Conservation (phyloP, 2,329 filamentous ascomycete genomes). For the Cadophora malorum region DNA sequence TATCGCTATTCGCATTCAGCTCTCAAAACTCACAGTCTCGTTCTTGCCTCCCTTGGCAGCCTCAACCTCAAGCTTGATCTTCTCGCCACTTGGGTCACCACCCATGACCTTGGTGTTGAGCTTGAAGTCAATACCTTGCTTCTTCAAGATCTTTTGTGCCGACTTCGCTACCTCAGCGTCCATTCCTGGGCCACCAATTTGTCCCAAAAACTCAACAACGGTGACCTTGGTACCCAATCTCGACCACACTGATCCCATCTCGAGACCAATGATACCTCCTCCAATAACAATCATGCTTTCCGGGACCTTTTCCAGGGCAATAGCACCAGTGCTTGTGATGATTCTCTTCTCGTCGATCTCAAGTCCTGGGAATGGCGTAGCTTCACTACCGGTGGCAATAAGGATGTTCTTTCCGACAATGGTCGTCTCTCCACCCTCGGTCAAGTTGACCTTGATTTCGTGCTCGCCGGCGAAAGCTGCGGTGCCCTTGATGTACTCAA, state of each 20-base stretch:
- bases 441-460: constrained; percentile 87
- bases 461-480: constrained; percentile 87
- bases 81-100: constrained; percentile 80
- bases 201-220: constrained; percentile 93
- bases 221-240: constrained; percentile 93
- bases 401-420: constrained; percentile 95
- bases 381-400: constrained; percentile 94
- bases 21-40: constrained; percentile 70
- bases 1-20: neutral
- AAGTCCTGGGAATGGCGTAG: constrained; percentile 94
- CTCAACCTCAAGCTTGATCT: constrained; percentile 84
- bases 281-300: constrained; percentile 98
- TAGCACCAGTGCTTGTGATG: constrained; percentile 93
- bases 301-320: constrained; percentile 87
- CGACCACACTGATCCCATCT: constrained; percentile 99
- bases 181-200: constrained; percentile 98
- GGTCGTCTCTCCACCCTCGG: constrained; percentile 89
- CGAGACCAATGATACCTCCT: constrained; percentile 96
- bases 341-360: constrained; percentile 98
- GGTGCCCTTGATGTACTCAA: constrained; percentile 96
- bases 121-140: constrained; percentile 99
- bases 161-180: constrained; percentile 91
- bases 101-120: constrained; percentile 92
- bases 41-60: constrained; percentile 95
- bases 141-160: constrained; percentile 89